phyloP scores from a whole-genome alignment of 2,329 filamentous ascomycete genomes.

The Juglanconis oblonga region DNA sequence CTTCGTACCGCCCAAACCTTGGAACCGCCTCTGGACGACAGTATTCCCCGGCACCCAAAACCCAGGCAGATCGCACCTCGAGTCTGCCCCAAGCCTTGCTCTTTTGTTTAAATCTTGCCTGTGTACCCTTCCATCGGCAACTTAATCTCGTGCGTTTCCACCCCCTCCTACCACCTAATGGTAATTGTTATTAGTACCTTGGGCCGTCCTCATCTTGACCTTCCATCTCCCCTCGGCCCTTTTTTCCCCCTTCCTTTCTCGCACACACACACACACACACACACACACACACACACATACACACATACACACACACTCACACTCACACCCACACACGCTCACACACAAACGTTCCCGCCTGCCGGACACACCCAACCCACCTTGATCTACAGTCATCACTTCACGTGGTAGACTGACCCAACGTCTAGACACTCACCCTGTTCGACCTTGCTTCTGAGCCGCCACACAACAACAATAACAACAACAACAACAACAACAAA shows the following conservation, averaged over 20 bases:
- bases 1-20: not conserved
- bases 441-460: not conserved
- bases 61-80: constrained; percentile 17
- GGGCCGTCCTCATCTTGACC: constrained; percentile 3
- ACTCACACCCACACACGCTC: no score
- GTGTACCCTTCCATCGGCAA: constrained; percentile 14
- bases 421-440: not conserved
- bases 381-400: not conserved
- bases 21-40: not conserved
- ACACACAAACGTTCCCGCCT: not conserved
- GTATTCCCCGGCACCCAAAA: constrained; percentile 4
- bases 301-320: no score
- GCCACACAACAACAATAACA: not conserved
- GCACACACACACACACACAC: not conserved
- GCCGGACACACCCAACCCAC: not conserved
- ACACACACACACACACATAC: no score
- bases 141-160: constrained; percentile 7
- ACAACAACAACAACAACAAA: not conserved
- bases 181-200: constrained; percentile 16
- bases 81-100: constrained; percentile 14
- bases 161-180: constrained; percentile 9
- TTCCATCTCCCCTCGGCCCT: not conserved
- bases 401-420: constrained; percentile 9
- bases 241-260: not conserved
- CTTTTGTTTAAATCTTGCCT: constrained; percentile 17